These are phyloP conservation scores for Conticribra weissflogii DNA, from an alignment of 108 stramenopile species.

Conservation along the genomic window DNA sequence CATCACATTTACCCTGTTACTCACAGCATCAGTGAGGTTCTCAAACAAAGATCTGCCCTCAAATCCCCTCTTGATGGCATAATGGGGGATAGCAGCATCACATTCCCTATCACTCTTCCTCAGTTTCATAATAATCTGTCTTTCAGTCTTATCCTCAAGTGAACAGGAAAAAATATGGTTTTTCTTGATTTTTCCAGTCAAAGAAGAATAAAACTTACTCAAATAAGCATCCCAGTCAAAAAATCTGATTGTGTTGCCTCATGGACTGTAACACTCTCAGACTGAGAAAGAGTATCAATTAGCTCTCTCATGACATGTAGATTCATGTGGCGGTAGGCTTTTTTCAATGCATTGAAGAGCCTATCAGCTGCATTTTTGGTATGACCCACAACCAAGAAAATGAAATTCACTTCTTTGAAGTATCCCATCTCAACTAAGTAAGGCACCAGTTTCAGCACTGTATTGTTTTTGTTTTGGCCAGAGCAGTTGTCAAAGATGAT, in stretches of 20 bases:
- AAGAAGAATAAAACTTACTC: neutral
- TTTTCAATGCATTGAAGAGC: conserved; percentile 10
- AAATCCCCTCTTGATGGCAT: neutral
- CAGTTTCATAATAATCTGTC: neutral
- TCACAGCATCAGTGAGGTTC: neutral
- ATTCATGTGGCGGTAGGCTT: neutral
- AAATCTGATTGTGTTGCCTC: neutral
- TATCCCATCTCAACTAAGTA: conserved; percentile 6
- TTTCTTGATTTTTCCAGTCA: neutral
- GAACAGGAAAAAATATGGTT: neutral
- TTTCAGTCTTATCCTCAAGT: neutral
- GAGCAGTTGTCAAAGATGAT: conserved; percentile 16
- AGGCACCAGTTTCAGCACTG: conserved; percentile 10
- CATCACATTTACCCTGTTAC: neutral
- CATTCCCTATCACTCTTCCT: neutral
- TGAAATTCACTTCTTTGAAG: conserved; percentile 16
- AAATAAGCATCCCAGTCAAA: neutral
- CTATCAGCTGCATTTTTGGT: conserved; percentile 2
- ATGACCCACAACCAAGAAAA: conserved; percentile 12
- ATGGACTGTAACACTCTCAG: neutral
- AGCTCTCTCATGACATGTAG: neutral
- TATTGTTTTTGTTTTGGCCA: conserved; percentile 30
- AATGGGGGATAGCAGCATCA: neutral
- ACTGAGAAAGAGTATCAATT: neutral
- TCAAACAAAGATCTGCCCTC: neutral